phyloP scores from a whole-genome alignment of 176 grass and related monocot species.

The Elaeis guineensis region DNA sequence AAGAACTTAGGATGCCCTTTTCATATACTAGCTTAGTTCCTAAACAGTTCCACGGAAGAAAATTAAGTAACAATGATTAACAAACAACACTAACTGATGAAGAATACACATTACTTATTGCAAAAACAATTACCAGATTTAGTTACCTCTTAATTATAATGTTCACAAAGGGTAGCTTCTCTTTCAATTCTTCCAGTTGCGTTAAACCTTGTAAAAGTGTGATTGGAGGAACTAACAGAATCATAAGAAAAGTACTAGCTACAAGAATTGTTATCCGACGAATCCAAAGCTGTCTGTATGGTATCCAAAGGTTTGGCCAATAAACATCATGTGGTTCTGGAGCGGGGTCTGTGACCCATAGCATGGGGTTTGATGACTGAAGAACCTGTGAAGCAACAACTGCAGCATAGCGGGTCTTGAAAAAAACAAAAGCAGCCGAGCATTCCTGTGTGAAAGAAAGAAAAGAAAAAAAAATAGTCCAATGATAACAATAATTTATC shows the following conservation, averaged over 20 bases:
- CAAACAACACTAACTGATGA: not conserved
- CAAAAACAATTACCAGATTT: too few relatives aligned
- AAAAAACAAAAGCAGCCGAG: slow-evolving; percentile 82
- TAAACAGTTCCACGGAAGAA: too few relatives aligned
- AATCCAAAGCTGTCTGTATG: slow-evolving; percentile 79
- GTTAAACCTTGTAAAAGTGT: slow-evolving; percentile 84
- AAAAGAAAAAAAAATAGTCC: slow-evolving; percentile 2
- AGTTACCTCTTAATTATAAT: slow-evolving; percentile 58
- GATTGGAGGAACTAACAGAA: slow-evolving; percentile 71
- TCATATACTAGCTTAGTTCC: too few relatives aligned
- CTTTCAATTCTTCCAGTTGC: slow-evolving; percentile 54
- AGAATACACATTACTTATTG: not conserved
- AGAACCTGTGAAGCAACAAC: slow-evolving; percentile 64
- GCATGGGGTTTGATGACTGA: slow-evolving; percentile 80
- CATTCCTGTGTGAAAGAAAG: slow-evolving; percentile 43
- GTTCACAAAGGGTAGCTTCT: slow-evolving; percentile 40
- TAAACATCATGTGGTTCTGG: slow-evolving; percentile 80
- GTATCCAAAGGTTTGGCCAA: slow-evolving; percentile 86
- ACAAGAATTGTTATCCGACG: slow-evolving; percentile 50
- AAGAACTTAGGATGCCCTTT: too few relatives aligned
- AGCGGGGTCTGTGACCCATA: slow-evolving; percentile 77
- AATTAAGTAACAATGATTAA: not conserved
- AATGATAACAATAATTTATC: not conserved
- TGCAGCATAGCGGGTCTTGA: slow-evolving; percentile 91
- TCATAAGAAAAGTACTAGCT: slow-evolving; percentile 63